Evolutionary conservation across 352 stramenopile genomes (phyloP).

Genomic region (Globisporangium cylindrosporum): DNA sequence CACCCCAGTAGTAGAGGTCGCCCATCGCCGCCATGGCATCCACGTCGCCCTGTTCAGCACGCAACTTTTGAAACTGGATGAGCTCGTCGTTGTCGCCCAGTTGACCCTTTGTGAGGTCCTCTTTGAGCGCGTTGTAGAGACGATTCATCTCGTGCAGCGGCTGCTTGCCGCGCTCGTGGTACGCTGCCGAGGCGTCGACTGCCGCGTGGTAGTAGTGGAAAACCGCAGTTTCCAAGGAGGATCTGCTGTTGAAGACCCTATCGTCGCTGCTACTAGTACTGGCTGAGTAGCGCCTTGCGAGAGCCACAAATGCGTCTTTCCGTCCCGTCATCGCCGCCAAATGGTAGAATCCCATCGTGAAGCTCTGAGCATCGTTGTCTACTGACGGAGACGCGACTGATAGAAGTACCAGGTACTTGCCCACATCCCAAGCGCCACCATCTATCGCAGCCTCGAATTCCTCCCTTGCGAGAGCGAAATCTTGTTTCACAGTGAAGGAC

Average conservation of each 20-base stretch:
- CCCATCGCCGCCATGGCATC: constrained; percentile 81
- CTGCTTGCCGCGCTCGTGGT: constrained; percentile 71
- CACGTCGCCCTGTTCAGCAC: constrained; percentile 74
- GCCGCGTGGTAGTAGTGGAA: constrained; percentile 69
- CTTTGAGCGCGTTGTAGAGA: constrained; percentile 57
- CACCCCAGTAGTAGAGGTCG: constrained; percentile 89
- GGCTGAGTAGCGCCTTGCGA: constrained; percentile 42
- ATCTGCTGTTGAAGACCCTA: too few species aligned
- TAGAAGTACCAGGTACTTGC: constrained; percentile 30
- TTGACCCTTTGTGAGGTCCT: constrained; percentile 48
- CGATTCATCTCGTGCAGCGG: constrained; percentile 76
- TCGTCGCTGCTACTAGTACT: too few species aligned
- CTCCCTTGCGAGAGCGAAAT: constrained; percentile 20
- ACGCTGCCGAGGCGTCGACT: constrained; percentile 37
- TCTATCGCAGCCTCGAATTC: constrained; percentile 24
- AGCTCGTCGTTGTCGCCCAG: constrained; percentile 82
- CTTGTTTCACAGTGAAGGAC: constrained; percentile 13
- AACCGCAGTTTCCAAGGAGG: constrained; percentile 31
- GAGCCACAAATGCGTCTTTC: constrained; percentile 50
- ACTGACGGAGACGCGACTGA: neutral
- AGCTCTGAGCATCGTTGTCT: neutral
- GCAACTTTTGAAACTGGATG: constrained; percentile 84
- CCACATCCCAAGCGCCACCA: constrained; percentile 18
- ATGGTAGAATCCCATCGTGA: constrained; percentile 48
- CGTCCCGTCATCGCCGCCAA: constrained; percentile 37